A percentile compares a stretch with the other conserved stretches of the same genome.
phyloP scores from a whole-genome alignment of 179 eudicot genomes.

The Sideroxylon spinosum region DNA sequence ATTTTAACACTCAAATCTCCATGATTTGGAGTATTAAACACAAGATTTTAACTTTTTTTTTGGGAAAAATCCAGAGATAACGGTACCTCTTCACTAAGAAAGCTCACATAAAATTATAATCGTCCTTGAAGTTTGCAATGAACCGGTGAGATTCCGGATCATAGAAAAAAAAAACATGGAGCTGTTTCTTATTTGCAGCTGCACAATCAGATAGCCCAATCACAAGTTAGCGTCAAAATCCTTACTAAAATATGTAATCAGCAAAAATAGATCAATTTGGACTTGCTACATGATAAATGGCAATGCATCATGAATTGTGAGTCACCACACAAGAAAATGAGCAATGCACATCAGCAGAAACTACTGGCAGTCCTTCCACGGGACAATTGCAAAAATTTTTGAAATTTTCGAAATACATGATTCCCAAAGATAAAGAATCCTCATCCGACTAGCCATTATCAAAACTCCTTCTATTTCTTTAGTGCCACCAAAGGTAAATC shows the following conservation, averaged over 20 bases:
- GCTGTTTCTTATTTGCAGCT: constrained; percentile 42
- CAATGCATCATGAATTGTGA: background rate
- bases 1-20: background rate
- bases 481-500: too few relatives aligned
- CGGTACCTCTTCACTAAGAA: background rate
- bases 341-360: background rate
- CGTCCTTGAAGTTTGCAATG: too few relatives aligned
- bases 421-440: too few relatives aligned
- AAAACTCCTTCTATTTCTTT: too few relatives aligned
- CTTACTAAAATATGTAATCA: background rate
- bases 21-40: background rate
- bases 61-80: background rate
- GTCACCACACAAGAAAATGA: constrained; percentile 2
- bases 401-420: too few relatives aligned
- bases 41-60: constrained; percentile 6
- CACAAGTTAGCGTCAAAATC: background rate
- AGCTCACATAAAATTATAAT: constrained; percentile 70
- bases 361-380: too few relatives aligned
- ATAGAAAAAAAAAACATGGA: too few relatives aligned
- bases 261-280: background rate
- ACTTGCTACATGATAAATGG: background rate
- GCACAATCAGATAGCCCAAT: background rate
- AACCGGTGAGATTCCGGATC: too few relatives aligned
- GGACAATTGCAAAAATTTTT: too few relatives aligned
- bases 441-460: too few relatives aligned